These are phyloP conservation scores for Coemansia sp. DNA, from an alignment of 192 early-diverging fungal species.

Conservation along the genomic window DNA sequence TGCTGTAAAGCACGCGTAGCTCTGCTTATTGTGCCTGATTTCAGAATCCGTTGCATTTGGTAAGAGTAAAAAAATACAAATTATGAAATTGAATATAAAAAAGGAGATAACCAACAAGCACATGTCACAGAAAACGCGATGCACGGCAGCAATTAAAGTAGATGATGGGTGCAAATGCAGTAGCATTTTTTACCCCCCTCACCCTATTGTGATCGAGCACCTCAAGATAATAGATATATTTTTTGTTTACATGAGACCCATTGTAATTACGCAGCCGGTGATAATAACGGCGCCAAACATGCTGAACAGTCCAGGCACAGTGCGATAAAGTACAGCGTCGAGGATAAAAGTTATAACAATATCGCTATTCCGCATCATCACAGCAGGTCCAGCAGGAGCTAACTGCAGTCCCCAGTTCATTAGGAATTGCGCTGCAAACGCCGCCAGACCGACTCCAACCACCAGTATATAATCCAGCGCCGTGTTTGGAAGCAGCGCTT, in stretches of 20 bases:
- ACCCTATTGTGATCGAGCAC: neutral
- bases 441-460: slow-evolving; percentile 21
- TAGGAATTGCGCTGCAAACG: slow-evolving; percentile 31
- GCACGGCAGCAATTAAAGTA: neutral
- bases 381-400: slow-evolving; percentile 26
- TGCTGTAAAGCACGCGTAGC: neutral
- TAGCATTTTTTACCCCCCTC: neutral
- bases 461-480: neutral
- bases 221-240: neutral
- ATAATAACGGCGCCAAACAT: slow-evolving; percentile 26
- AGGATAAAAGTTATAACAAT: slow-evolving; percentile 27
- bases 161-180: neutral
- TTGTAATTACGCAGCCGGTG: slow-evolving; percentile 17
- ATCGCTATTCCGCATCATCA: slow-evolving; percentile 39
- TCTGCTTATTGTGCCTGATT: neutral
- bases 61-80: neutral
- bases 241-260: slow-evolving; percentile 1
- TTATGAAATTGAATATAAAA: neutral
- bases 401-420: slow-evolving; percentile 37
- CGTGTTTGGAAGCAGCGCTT: neutral
- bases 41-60: slow-evolving; percentile 8
- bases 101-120: neutral
- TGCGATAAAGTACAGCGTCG: slow-evolving; percentile 22
- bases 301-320: slow-evolving; percentile 7
- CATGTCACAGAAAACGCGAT: neutral